Conservation (phyloP, 2,329 filamentous ascomycete genomes). For the Mycocentrospora acerina region DNA sequence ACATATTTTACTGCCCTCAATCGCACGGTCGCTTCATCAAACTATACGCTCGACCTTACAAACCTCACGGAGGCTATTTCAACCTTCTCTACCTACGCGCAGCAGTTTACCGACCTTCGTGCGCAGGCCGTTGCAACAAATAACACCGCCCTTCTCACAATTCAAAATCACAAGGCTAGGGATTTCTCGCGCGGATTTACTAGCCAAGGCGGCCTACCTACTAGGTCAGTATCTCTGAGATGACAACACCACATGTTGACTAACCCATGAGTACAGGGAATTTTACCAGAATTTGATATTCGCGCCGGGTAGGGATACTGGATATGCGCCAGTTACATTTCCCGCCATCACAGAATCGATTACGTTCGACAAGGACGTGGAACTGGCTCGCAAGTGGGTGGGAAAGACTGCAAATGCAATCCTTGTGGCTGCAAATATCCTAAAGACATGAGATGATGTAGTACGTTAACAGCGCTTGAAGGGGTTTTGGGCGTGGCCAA, state of each 20-base stretch:
- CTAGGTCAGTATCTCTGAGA: no score
- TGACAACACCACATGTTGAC: no score
- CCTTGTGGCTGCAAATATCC: slow-evolving; percentile 33
- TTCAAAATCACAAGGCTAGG: slow-evolving; percentile 49
- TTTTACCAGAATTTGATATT: slow-evolving; percentile 52
- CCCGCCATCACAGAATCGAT: slow-evolving; percentile 43
- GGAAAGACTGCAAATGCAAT: slow-evolving; percentile 37
- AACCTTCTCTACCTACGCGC: slow-evolving; percentile 35
- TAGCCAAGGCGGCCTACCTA: slow-evolving; percentile 48
- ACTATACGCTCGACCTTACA: slow-evolving; percentile 34
- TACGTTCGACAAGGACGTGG: slow-evolving; percentile 33
- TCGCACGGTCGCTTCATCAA: slow-evolving; percentile 26
- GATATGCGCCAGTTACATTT: slow-evolving; percentile 42
- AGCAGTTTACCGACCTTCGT: slow-evolving; percentile 32
- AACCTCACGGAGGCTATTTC: slow-evolving; percentile 39
- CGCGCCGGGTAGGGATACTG: slow-evolving; percentile 48
- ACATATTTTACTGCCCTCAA: slow-evolving; percentile 41
- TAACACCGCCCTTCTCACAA: slow-evolving; percentile 30
- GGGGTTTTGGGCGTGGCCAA: no score
- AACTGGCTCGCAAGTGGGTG: slow-evolving; percentile 37
- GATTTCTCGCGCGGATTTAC: slow-evolving; percentile 51
- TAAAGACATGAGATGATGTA: slow-evolving; percentile 24
- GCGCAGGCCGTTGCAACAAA: slow-evolving; percentile 29
- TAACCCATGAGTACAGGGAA: no score
- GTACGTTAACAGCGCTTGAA: no score